These are phyloP conservation scores for Phytophthora megakarya DNA, from an alignment of 352 stramenopile genomes.

Conservation along the genomic window DNA sequence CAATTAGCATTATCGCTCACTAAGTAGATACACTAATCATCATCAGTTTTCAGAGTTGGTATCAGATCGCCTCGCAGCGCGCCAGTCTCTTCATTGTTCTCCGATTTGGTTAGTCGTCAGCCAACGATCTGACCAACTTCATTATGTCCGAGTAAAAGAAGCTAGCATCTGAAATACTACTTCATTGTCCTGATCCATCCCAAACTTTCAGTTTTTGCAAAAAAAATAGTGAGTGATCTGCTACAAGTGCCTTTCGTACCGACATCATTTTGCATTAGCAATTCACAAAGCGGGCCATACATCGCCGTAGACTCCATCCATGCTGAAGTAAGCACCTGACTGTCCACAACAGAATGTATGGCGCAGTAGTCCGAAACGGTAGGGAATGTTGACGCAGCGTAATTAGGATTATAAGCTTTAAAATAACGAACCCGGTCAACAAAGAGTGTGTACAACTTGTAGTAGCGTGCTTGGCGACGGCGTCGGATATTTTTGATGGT, in stretches of 20 bases:
- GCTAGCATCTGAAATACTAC: neutral
- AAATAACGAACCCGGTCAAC: neutral
- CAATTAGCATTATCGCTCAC: neutral
- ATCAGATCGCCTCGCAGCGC: neutral
- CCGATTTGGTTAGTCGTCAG: neutral
- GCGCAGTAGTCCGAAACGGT: neutral
- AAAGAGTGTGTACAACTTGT: neutral
- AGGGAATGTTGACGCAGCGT: neutral
- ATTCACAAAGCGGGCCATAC: neutral
- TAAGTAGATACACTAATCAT: neutral
- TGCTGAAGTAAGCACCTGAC: neutral
- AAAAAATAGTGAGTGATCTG: neutral
- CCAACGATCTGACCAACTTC: conserved; percentile 10
- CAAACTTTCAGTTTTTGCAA: conserved; percentile 8
- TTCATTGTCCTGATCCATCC: neutral
- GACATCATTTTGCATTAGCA: neutral
- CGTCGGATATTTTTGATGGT: neutral
- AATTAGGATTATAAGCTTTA: neutral
- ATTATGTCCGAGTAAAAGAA: conserved; percentile 3
- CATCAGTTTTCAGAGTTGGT: conserved; percentile 1
- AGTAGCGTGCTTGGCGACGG: neutral
- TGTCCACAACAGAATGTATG: neutral
- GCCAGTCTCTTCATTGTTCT: conserved; percentile 1
- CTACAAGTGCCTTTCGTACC: neutral
- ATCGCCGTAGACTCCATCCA: neutral